A percentile compares a stretch with the other conserved stretches of the same genome.
Conservation (phyloP, 176 grass and related monocot species). For the Typha latifolia region DNA sequence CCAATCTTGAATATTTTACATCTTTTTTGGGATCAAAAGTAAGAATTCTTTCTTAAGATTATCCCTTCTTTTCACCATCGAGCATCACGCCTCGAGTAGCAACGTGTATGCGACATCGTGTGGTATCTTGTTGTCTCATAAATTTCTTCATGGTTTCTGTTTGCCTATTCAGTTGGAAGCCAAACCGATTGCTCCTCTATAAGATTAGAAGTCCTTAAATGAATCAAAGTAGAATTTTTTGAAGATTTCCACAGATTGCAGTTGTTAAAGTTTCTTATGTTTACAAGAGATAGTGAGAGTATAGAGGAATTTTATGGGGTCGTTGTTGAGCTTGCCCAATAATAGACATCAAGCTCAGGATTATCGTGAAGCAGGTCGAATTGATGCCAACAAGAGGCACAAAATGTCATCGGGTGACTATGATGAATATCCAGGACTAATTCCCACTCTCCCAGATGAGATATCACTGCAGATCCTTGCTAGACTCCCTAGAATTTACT, state of each 20-base stretch:
- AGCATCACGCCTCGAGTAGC: too few relatives aligned
- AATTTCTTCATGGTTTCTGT: too few relatives aligned
- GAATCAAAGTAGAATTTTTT: too few relatives aligned
- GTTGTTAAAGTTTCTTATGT: not conserved
- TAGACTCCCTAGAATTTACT: constrained; percentile 51
- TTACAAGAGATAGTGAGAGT: not conserved
- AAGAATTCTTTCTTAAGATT: too few relatives aligned
- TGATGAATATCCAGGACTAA: constrained; percentile 35
- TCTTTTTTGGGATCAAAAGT: too few relatives aligned
- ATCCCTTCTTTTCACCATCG: too few relatives aligned
- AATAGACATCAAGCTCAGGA: constrained; percentile 15
- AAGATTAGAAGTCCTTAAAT: too few relatives aligned
- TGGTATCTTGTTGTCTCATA: too few relatives aligned
- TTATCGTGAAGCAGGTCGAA: constrained; percentile 5
- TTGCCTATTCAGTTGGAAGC: too few relatives aligned
- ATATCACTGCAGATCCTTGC: constrained; percentile 76
- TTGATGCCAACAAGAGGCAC: constrained; percentile 41
- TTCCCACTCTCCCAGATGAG: constrained; percentile 67
- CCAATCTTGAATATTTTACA: too few relatives aligned
- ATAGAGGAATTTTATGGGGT: constrained; percentile 42
- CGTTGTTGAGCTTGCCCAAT: constrained; percentile 36
- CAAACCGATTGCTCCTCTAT: too few relatives aligned
- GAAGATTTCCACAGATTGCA: not conserved
- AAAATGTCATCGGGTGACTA: constrained; percentile 36
- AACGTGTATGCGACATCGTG: too few relatives aligned